Percentiles rank a stretch among this genome's conserved stretches.
phyloP scores from a whole-genome alignment of 2,329 filamentous ascomycete genomes.

The Aureobasidium mangrovei region DNA sequence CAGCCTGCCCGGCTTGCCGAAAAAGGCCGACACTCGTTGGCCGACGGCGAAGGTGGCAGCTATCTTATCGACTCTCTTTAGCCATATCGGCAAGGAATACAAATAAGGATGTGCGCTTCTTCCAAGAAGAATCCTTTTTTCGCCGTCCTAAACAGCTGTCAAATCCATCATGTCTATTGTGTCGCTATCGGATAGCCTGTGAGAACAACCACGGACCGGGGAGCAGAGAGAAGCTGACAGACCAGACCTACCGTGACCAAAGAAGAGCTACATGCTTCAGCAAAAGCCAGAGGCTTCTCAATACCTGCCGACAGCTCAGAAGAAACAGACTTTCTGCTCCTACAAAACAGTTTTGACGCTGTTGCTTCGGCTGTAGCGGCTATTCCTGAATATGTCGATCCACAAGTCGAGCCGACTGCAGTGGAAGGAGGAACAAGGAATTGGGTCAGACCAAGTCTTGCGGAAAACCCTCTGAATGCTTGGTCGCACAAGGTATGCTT shows the following conservation, averaged over 20 bases:
- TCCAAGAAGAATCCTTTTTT: not conserved
- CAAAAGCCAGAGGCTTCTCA: conserved; percentile 20
- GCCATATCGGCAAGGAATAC: not conserved
- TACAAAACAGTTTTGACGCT: conserved; percentile 25
- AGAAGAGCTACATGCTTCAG: conserved; percentile 20
- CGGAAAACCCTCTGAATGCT: conserved; percentile 35
- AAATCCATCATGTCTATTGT: conserved; percentile 22
- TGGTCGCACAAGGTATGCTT: conserved; percentile 31
- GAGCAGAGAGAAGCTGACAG: not conserved
- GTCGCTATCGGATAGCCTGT: conserved; percentile 20
- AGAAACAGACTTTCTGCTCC: conserved; percentile 21
- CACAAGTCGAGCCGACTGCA: conserved; percentile 24
- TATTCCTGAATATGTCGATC: conserved; percentile 32
- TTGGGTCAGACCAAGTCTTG: conserved; percentile 20
- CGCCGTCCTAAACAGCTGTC: not conserved
- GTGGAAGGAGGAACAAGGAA: conserved; percentile 21
- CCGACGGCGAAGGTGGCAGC: not conserved
- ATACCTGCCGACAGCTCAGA: conserved; percentile 19
- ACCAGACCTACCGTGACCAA: conserved; percentile 20
- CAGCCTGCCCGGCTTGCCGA: not conserved
- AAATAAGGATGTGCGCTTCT: not conserved
- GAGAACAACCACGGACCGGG: not conserved
- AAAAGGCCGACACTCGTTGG: not conserved
- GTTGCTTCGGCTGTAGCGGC: conserved; percentile 14
- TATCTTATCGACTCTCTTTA: not conserved